phyloP scores from a whole-genome alignment of 495 filamentous ascomycete genomes.

The Penicillium alfredii region DNA sequence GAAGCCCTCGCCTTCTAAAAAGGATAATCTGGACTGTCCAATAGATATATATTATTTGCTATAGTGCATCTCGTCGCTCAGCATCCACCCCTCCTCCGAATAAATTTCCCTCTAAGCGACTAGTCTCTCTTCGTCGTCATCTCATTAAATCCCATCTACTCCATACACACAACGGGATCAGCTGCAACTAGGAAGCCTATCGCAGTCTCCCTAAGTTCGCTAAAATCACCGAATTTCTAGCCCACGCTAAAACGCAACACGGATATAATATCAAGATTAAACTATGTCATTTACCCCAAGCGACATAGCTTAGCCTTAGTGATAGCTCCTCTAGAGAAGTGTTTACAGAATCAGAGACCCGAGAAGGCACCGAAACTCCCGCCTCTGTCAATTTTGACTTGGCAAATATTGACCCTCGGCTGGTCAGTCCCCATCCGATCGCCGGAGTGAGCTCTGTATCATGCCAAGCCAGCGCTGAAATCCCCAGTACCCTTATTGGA shows the following conservation, averaged over 20 bases:
- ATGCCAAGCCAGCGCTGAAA: slow-evolving; percentile 3
- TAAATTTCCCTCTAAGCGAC: slow-evolving; percentile 23
- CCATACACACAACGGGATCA: slow-evolving; percentile 20
- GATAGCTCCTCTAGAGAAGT: slow-evolving; percentile 12
- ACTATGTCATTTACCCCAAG: slow-evolving; percentile 17
- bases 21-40: slow-evolving; percentile 15
- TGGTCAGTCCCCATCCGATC: slow-evolving; percentile 8
- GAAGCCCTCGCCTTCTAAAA: slow-evolving; percentile 9
- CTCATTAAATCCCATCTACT: slow-evolving; percentile 22
- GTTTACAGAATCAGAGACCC: slow-evolving; percentile 14
- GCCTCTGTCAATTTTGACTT: slow-evolving; percentile 16
- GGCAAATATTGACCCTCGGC: slow-evolving; percentile 19
- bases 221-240: slow-evolving; percentile 24
- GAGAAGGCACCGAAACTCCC: slow-evolving; percentile 15
- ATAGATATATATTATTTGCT: slow-evolving; percentile 29
- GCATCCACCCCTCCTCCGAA: slow-evolving; percentile 24
- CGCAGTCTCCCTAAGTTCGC: slow-evolving; percentile 16
- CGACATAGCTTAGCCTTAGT: slow-evolving; percentile 6
- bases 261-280: slow-evolving; percentile 23
- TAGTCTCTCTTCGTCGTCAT: slow-evolving; percentile 26
- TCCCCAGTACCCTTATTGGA: slow-evolving; percentile 6
- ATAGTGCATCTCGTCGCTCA: slow-evolving; percentile 20
- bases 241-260: slow-evolving; percentile 19
- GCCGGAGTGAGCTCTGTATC: slow-evolving; percentile 2
- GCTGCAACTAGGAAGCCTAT: slow-evolving; percentile 24